Evolutionary conservation across 768 basidiomycete species (phyloP).

Genomic region (Serendipita indica): DNA sequence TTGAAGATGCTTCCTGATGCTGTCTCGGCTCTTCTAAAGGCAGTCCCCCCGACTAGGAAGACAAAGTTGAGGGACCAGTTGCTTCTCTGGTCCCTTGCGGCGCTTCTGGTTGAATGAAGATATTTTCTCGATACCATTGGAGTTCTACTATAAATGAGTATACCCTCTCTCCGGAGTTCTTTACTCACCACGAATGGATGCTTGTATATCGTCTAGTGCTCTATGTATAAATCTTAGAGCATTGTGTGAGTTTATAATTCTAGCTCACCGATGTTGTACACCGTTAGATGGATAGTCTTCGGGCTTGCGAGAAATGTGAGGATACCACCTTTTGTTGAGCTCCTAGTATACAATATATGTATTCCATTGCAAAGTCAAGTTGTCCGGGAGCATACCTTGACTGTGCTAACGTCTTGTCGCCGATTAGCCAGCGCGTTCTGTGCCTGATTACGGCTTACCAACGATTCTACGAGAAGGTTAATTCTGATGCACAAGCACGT

Average conservation of each 20-base stretch:
- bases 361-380: neutral
- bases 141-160: slow-evolving; percentile 38
- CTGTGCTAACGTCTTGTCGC: slow-evolving; percentile 58
- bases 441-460: slow-evolving; percentile 32
- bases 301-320: slow-evolving; percentile 18
- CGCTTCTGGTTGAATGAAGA: slow-evolving; percentile 33
- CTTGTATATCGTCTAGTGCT: slow-evolving; percentile 61
- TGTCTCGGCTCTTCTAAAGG: neutral
- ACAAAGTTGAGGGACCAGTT: neutral
- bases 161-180: neutral
- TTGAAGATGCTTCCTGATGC: neutral
- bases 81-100: neutral
- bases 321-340: slow-evolving; percentile 60
- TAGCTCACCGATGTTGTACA: slow-evolving; percentile 42
- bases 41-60: too few relatives aligned
- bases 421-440: neutral
- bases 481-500: slow-evolving; percentile 10
- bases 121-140: slow-evolving; percentile 59
- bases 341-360: slow-evolving; percentile 34
- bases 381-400: slow-evolving; percentile 37
- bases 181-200: slow-evolving; percentile 51
- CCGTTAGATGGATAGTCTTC: slow-evolving; percentile 20
- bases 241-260: neutral
- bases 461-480: slow-evolving; percentile 37
- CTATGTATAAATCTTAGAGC: slow-evolving; percentile 30